phyloP scores from a whole-genome alignment of 257 asterid genomes.

The Solanum ossicruentum region DNA sequence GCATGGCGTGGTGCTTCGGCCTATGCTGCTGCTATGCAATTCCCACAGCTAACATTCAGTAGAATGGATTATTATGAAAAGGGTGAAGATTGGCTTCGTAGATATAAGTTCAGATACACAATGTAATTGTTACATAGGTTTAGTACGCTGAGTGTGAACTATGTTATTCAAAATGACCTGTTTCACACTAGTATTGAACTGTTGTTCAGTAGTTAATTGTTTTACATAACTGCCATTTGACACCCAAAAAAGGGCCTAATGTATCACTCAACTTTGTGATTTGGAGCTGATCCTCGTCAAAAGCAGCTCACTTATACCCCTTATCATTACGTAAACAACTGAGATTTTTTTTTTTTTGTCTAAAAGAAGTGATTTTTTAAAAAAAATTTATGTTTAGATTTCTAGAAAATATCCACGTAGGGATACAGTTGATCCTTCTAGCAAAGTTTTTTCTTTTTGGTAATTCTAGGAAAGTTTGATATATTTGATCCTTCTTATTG shows the following conservation, averaged over 20 bases:
- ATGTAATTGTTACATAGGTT: slow-evolving; percentile 14
- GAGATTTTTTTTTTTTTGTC: background rate
- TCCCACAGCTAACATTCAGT: slow-evolving; percentile 61
- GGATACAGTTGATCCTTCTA: too few relatives aligned
- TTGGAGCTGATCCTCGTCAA: too few relatives aligned
- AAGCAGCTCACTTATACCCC: too few relatives aligned
- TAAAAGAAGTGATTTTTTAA: too few relatives aligned
- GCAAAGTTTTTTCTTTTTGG: too few relatives aligned
- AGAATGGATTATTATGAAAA: slow-evolving; percentile 80
- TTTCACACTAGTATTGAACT: background rate
- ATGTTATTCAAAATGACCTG: background rate
- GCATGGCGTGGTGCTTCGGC: slow-evolving; percentile 97
- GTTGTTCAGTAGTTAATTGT: background rate
- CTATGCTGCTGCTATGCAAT: slow-evolving; percentile 47
- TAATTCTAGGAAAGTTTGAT: too few relatives aligned
- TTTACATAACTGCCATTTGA: background rate
- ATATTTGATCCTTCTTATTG: too few relatives aligned
- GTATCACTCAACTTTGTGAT: too few relatives aligned
- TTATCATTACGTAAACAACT: too few relatives aligned
- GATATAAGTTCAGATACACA: slow-evolving; percentile 46
- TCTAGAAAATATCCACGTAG: too few relatives aligned
- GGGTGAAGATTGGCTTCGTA: slow-evolving; percentile 83
- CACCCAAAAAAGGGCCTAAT: background rate
- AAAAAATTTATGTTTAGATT: too few relatives aligned
- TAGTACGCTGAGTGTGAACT: background rate